A percentile compares a stretch with the other conserved stretches of the same genome.
Evolutionary conservation across 345 rosid genomes (phyloP).

Genomic region (Limnanthes douglasii): DNA sequence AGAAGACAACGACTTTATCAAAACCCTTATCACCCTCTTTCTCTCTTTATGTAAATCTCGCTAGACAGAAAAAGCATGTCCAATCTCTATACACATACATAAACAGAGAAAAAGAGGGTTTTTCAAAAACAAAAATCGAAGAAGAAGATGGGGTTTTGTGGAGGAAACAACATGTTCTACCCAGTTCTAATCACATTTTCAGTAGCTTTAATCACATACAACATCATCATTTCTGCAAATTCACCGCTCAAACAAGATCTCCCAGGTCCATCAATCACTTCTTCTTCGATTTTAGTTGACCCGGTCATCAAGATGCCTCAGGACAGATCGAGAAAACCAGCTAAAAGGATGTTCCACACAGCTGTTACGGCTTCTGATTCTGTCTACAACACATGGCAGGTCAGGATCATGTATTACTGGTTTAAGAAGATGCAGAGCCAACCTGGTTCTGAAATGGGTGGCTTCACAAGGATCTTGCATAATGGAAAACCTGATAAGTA

Average conservation of each 20-base stretch:
- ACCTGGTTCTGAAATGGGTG: conserved; percentile 81
- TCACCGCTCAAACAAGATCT: conserved; percentile 79
- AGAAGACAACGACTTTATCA: too few species aligned
- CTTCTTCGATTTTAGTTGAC: conserved; percentile 26
- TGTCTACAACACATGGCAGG: conserved; percentile 96
- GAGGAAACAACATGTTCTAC: conserved; percentile 66
- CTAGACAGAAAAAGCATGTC: too few species aligned
- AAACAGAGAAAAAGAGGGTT: background rate
- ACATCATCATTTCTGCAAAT: conserved; percentile 86
- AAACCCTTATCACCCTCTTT: too few species aligned
- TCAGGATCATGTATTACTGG: conserved; percentile 97
- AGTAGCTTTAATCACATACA: conserved; percentile 85
- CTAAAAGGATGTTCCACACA: conserved; percentile 72
- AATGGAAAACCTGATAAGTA: conserved; percentile 68
- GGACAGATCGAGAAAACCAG: conserved; percentile 23
- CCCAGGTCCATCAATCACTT: conserved; percentile 46
- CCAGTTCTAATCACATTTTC: conserved; percentile 51
- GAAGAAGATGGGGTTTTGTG: conserved; percentile 47
- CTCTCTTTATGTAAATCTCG: too few species aligned
- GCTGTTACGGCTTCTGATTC: conserved; percentile 96
- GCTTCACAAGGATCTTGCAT: conserved; percentile 92
- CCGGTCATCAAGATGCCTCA: conserved; percentile 68
- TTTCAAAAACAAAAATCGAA: background rate
- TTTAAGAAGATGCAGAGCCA: conserved; percentile 50
- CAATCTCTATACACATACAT: conserved; percentile 3